Evolutionary conservation across 306 rosid genomes (phyloP).

Genomic region (Cicer chorassanicum): DNA sequence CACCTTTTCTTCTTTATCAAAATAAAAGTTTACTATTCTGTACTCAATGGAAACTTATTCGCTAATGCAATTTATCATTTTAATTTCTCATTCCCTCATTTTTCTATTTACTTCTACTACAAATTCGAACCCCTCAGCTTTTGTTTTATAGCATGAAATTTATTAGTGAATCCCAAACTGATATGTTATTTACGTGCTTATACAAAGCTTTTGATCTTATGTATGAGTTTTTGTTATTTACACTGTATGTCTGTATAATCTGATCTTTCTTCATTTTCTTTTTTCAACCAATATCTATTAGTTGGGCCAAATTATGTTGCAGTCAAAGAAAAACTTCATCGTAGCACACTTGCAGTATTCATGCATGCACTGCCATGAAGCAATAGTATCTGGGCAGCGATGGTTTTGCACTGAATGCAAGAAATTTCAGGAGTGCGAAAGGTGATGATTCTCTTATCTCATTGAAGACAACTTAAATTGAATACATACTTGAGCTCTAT

Average conservation of each 20-base stretch:
- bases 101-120: too few species aligned
- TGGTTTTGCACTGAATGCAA: conserved; percentile 68
- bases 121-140: too few species aligned
- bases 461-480: neutral
- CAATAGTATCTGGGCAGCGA: conserved; percentile 56
- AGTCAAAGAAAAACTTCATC: neutral
- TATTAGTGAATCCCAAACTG: too few species aligned
- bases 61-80: too few species aligned
- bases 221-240: too few species aligned
- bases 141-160: too few species aligned
- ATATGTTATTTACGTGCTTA: too few species aligned
- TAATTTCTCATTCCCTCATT: too few species aligned
- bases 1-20: too few species aligned
- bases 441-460: conserved; percentile 43
- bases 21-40: too few species aligned
- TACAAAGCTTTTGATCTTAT: too few species aligned
- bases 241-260: neutral
- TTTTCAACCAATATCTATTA: neutral
- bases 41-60: too few species aligned
- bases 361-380: conserved; percentile 59
- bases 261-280: neutral
- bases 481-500: neutral
- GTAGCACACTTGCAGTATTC: conserved; percentile 13
- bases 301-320: neutral
- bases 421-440: conserved; percentile 65